Percentiles rank a stretch among this genome's conserved stretches.
These are phyloP conservation scores for Pugionium cornutum DNA, from an alignment of 345 rosid species.

Conservation along the genomic window DNA sequence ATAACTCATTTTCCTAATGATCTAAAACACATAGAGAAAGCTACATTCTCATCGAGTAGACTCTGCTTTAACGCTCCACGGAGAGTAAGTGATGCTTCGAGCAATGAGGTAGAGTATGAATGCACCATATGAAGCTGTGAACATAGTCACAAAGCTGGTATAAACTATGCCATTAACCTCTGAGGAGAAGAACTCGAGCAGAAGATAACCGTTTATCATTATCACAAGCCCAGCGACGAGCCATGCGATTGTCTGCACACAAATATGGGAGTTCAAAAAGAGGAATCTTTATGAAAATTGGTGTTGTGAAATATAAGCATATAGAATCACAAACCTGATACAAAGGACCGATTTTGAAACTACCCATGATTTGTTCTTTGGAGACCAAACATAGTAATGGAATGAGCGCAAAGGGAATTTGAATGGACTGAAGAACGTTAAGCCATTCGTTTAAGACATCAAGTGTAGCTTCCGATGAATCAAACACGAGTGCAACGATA, in stretches of 20 bases:
- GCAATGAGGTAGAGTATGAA: slow-evolving; percentile 73
- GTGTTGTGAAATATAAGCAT: neutral
- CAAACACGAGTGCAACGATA: slow-evolving; percentile 75
- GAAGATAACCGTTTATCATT: slow-evolving; percentile 78
- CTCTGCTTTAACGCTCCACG: slow-evolving; percentile 42
- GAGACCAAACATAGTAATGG: slow-evolving; percentile 86
- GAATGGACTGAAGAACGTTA: slow-evolving; percentile 82
- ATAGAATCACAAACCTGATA: slow-evolving; percentile 56
- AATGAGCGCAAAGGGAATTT: slow-evolving; percentile 89
- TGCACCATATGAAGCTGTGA: slow-evolving; percentile 58
- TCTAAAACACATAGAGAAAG: too few relatives aligned
- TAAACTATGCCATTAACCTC: slow-evolving; percentile 68
- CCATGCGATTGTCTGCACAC: slow-evolving; percentile 66
- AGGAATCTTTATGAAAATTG: neutral
- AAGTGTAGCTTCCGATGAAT: slow-evolving; percentile 62
- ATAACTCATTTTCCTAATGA: too few relatives aligned
- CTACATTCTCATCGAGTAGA: too few relatives aligned
- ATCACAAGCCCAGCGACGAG: slow-evolving; percentile 81
- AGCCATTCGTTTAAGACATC: slow-evolving; percentile 89
- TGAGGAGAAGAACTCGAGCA: slow-evolving; percentile 66
- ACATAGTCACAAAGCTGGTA: slow-evolving; percentile 41
- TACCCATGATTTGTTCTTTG: slow-evolving; percentile 81
- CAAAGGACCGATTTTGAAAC: slow-evolving; percentile 70
- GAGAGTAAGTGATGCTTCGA: slow-evolving; percentile 43
- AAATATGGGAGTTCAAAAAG: neutral